Conservation (phyloP, 352 stramenopile genomes). For the Thalassiosira pacifica region DNA sequence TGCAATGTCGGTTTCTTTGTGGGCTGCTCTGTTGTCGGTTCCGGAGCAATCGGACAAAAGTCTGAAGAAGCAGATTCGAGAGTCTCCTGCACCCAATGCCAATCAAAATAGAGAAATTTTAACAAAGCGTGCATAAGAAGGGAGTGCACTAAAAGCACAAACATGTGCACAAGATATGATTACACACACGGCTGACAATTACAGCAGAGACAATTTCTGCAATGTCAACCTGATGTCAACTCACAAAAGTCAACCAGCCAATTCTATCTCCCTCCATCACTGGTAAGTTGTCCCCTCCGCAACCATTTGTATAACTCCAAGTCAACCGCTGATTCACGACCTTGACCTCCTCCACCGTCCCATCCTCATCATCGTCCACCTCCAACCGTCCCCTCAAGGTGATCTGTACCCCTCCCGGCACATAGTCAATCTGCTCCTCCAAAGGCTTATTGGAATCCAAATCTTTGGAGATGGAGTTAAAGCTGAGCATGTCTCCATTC, state of each 20-base stretch:
- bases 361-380: slow-evolving; percentile 18
- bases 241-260: slow-evolving; percentile 38
- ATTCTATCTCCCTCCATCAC: slow-evolving; percentile 23
- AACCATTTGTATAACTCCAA: slow-evolving; percentile 33
- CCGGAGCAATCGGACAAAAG: background rate
- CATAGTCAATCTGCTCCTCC: slow-evolving; percentile 20
- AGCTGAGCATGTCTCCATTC: slow-evolving; percentile 7
- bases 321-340: slow-evolving; percentile 15
- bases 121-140: too few relatives aligned
- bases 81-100: too few relatives aligned
- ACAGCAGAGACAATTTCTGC: too few relatives aligned
- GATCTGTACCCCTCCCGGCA: background rate
- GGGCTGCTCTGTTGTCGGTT: background rate
- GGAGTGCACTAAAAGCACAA: too few relatives aligned
- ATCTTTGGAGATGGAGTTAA: slow-evolving; percentile 1
- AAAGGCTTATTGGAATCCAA: slow-evolving; percentile 3
- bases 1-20: background rate
- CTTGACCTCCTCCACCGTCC: slow-evolving; percentile 16
- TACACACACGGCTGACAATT: too few relatives aligned
- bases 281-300: slow-evolving; percentile 12
- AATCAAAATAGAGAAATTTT: too few relatives aligned
- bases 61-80: background rate
- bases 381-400: background rate
- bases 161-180: too few relatives aligned
- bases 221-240: too few relatives aligned